Percentiles rank a stretch among this genome's conserved stretches.
These are phyloP conservation scores for Herpotrichia juniperi DNA, from an alignment of 2,329 filamentous ascomycete genomes.

Conservation along the genomic window DNA sequence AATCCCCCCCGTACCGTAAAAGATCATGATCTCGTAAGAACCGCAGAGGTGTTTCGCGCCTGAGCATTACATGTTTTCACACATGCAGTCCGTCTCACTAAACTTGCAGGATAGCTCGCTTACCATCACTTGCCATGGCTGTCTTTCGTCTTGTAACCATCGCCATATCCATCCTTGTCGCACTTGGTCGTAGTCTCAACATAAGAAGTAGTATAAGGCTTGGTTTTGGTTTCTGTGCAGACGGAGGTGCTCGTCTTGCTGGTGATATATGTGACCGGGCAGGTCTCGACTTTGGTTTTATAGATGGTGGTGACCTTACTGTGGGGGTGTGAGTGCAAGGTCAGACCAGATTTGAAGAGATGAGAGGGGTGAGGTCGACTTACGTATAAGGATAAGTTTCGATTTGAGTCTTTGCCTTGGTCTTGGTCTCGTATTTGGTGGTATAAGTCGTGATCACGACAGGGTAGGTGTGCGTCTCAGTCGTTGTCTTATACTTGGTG, in stretches of 20 bases:
- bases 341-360: not conserved
- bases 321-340: slow-evolving; percentile 6
- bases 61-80: too few relatives aligned
- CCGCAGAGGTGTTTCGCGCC: too few relatives aligned
- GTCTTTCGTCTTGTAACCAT: too few relatives aligned
- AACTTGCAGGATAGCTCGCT: too few relatives aligned
- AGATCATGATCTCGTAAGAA: not conserved
- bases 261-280: slow-evolving; percentile 16
- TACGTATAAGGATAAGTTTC: slow-evolving; percentile 23
- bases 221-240: slow-evolving; percentile 21
- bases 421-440: slow-evolving; percentile 9
- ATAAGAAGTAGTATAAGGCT: slow-evolving; percentile 20
- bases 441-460: slow-evolving; percentile 21
- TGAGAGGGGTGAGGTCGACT: slow-evolving; percentile 5
- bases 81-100: too few relatives aligned
- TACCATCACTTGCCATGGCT: too few relatives aligned
- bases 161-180: slow-evolving; percentile 10
- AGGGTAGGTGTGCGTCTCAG: slow-evolving; percentile 17
- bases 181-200: slow-evolving; percentile 28
- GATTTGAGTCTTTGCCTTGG: slow-evolving; percentile 3
- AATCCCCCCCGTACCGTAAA: too few relatives aligned
- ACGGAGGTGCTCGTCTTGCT: slow-evolving; percentile 15
- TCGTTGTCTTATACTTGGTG: slow-evolving; percentile 13
- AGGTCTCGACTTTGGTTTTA: slow-evolving; percentile 19
- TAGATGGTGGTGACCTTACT: slow-evolving; percentile 22